Evolutionary conservation across 495 filamentous ascomycete species (phyloP), one percentile per base, ranked within the genome.

Genomic region (Xanthoparmelia taractica): DNA sequence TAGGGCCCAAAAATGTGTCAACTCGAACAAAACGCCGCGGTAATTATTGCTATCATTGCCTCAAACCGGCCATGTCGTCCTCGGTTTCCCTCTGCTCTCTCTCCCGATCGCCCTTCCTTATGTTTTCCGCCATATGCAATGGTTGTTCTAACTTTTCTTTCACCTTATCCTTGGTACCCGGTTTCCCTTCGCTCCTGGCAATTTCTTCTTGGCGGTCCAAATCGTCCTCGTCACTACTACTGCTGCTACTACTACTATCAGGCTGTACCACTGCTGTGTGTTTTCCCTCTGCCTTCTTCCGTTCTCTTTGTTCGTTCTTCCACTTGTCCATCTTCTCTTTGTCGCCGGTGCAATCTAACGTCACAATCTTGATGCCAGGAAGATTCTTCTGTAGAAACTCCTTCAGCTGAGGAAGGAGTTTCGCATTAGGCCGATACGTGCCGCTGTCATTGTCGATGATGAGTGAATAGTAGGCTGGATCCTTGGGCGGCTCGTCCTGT

Each of bases 371-470:
- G 17, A 97, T 73, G 2, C 91, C 92, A 0, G 85, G 86, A 37
- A 97, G 84, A 63, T 88, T 89, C 18, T 66, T 71, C 15, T 84
- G 75, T 31, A 97, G 69, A 69, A 93, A 94, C 20, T 76, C 67
- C 37, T 84, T 81, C 12, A 97, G 76, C 1, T 86, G 69, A 0
- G 88, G 87, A 12, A 97, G 81, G 8, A 87, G 76, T 10, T 85
- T 79, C 33, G 85, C 84, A 66, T 91, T 90, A 0, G 93, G 93
- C 0, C 93, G 84, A 72, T 97, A 97, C 0, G 93, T 97, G 18
- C 93, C 93, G 68, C 84, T 88, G 73, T 96, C 92, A 64, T 97
- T 97, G 76, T 97, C 93, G 67, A 97, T 96, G 58, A 94, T 80
- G 6, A 97, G 82, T 70, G 94, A 87, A 69, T 96, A 97, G 68